Conservation (phyloP, 805 yeast species). For the Teunomyces gatunensis region DNA sequence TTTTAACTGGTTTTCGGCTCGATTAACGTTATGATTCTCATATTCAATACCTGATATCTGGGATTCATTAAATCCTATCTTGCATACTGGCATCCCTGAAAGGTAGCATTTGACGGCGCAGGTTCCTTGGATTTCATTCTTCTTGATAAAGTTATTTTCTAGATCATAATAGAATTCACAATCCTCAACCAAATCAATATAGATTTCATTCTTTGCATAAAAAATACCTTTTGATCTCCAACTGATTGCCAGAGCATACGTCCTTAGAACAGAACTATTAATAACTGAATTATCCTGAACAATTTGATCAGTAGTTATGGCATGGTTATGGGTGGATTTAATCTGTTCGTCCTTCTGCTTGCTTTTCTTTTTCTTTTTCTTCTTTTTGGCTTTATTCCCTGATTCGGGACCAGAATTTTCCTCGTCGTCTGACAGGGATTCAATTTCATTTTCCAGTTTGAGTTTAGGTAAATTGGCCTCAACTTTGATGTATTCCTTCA, state of each 20-base stretch:
- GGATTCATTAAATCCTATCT: conserved; percentile 40
- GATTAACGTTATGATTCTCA: conserved; percentile 14
- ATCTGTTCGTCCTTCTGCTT: conserved; percentile 14
- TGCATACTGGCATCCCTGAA: conserved; percentile 45
- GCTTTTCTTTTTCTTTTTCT: conserved; percentile 11
- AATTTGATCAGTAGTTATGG: conserved; percentile 31
- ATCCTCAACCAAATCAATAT: conserved; percentile 39
- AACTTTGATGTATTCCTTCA: conserved; percentile 74
- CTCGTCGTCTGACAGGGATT: conserved; percentile 10
- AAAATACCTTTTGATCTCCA: conserved; percentile 48
- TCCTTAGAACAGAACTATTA: conserved; percentile 70
- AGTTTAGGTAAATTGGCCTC: conserved; percentile 32
- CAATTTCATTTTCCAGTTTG: conserved; percentile 9
- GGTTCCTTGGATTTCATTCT: conserved; percentile 34
- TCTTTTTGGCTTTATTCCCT: conserved; percentile 9
- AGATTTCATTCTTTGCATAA: conserved; percentile 43
- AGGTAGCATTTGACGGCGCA: conserved; percentile 38
- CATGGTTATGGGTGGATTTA: conserved; percentile 40
- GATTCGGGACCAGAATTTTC: not conserved
- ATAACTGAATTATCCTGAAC: conserved; percentile 28
- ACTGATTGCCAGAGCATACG: conserved; percentile 59
- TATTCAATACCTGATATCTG: conserved; percentile 33
- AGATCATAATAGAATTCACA: conserved; percentile 38
- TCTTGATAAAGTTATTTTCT: conserved; percentile 21
- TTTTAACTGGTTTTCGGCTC: conserved; percentile 11